Percentiles rank a stretch among this genome's conserved stretches.
Evolutionary conservation across 495 filamentous ascomycete genomes (phyloP).

Genomic region (Podospora anserina): DNA sequence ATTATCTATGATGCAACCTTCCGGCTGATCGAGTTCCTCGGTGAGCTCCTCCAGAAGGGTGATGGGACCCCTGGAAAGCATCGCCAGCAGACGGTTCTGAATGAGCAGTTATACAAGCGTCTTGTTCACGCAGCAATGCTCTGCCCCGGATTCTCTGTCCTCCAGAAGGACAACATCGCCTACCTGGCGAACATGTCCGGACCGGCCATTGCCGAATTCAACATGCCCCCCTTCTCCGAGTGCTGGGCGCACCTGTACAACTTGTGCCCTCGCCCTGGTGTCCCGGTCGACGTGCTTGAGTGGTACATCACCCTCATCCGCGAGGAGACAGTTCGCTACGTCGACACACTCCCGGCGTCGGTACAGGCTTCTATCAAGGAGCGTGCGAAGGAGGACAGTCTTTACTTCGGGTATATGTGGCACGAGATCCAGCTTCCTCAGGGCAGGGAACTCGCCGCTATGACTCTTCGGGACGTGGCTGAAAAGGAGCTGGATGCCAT

Average conservation of each 20-base stretch:
- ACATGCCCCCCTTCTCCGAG: constrained; percentile 38
- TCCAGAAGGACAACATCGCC: constrained; percentile 55
- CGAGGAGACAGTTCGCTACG: constrained; percentile 38
- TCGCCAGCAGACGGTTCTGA: constrained; percentile 47
- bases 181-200: constrained; percentile 24
- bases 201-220: constrained; percentile 24
- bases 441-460: constrained; percentile 29
- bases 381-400: constrained; percentile 33
- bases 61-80: constrained; percentile 8
- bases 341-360: constrained; percentile 20
- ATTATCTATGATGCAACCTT: constrained; percentile 52
- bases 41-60: constrained; percentile 13
- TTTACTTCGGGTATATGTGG: constrained; percentile 48
- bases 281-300: constrained; percentile 46
- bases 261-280: constrained; percentile 40
- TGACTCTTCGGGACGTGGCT: constrained; percentile 37
- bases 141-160: constrained; percentile 63
- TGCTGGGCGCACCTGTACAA: constrained; percentile 42
- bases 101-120: constrained; percentile 53
- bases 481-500: constrained; percentile 40
- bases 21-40: constrained; percentile 42
- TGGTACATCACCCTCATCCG: constrained; percentile 54
- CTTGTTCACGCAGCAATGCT: constrained; percentile 55
- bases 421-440: constrained; percentile 34
- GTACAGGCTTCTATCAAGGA: constrained; percentile 6